Evolutionary conservation across 2,329 filamentous ascomycete genomes (phyloP), one percentile per base, ranked within the genome.

Genomic region (Aureobasidium leucospermi): DNA sequence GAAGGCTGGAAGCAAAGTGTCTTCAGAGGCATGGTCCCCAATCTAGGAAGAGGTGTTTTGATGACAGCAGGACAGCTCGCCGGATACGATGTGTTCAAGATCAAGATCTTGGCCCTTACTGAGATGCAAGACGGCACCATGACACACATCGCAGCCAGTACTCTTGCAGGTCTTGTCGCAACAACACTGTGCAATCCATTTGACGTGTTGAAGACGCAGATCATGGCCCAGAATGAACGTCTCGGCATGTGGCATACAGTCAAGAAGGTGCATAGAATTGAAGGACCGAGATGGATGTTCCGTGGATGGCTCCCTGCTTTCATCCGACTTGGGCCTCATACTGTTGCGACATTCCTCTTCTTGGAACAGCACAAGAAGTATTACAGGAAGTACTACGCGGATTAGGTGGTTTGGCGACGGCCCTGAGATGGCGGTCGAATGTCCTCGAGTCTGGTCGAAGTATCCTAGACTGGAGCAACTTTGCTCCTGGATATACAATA

Each of bases 51-150:
- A 62, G 90, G 89, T 10, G 86, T 88, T n/a, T 83, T 92, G 69
- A 95, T 95, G 90, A 95, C 90, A 1, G 87, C 89, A 32, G 84
- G 84, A 8, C 90, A 96, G 75, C 78, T 96, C 43, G 90, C 90
- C 16, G 89, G 85, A 46, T 96, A 96, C 74, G 90, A 96, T 69
- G 82, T 82, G 19, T 90, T 92, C 76, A 96, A 96, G 78, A 76
- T 79, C 41, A 67, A 86, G 58, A 75, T 96, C 41, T 78, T 92
- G 58, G 73, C 80, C 16, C 77, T 85, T 63, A 89, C 87, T 1
- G 81, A 83, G 10, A 77, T 92, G 67, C 69, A 75, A 36, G 82
- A 95, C 67, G 85, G 81, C 62, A 78, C 90, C n/a, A 79, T 80
- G 6, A 90, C 89, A 13, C 90, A 96, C 71, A 90, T 95, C 68